Percentiles rank a stretch among this genome's conserved stretches.
Evolutionary conservation across 768 basidiomycete species (phyloP).

Genomic region (Coprinellus aureogranulatus): DNA sequence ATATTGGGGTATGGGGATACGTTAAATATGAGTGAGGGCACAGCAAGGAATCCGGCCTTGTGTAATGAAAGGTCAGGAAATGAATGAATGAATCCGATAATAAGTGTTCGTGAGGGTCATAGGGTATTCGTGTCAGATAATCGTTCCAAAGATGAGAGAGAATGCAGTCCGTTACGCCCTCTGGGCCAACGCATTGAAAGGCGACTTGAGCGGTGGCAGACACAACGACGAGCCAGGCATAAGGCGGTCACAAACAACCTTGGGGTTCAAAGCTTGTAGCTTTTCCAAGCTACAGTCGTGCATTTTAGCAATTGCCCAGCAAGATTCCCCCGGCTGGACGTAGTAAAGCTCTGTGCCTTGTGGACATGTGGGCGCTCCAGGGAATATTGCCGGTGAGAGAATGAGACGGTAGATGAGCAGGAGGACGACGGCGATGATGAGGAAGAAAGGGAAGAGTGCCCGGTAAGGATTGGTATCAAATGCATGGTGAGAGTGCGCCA

Average conservation of each 20-base stretch:
- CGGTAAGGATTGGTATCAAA: slow-evolving; percentile 45
- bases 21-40: too few species aligned
- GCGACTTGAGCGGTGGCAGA: slow-evolving; percentile 35
- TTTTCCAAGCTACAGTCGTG: slow-evolving; percentile 51
- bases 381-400: slow-evolving; percentile 38
- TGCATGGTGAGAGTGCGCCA: slow-evolving; percentile 28
- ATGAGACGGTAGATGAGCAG: slow-evolving; percentile 65
- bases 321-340: slow-evolving; percentile 59
- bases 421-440: slow-evolving; percentile 60
- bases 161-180: background rate
- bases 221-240: slow-evolving; percentile 62
- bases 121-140: too few species aligned
- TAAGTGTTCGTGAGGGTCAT: too few species aligned
- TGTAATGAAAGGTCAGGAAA: too few species aligned
- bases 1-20: too few species aligned
- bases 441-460: slow-evolving; percentile 69
- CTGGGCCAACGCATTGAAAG: slow-evolving; percentile 1
- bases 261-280: slow-evolving; percentile 50
- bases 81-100: too few species aligned
- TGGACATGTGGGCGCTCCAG: slow-evolving; percentile 35
- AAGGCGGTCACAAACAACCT: slow-evolving; percentile 54
- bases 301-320: slow-evolving; percentile 58
- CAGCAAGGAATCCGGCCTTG: too few species aligned
- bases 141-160: too few species aligned
- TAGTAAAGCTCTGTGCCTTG: slow-evolving; percentile 43